phyloP scores from a whole-genome alignment of 139 green algal species.

The Picochlorum sp. region DNA sequence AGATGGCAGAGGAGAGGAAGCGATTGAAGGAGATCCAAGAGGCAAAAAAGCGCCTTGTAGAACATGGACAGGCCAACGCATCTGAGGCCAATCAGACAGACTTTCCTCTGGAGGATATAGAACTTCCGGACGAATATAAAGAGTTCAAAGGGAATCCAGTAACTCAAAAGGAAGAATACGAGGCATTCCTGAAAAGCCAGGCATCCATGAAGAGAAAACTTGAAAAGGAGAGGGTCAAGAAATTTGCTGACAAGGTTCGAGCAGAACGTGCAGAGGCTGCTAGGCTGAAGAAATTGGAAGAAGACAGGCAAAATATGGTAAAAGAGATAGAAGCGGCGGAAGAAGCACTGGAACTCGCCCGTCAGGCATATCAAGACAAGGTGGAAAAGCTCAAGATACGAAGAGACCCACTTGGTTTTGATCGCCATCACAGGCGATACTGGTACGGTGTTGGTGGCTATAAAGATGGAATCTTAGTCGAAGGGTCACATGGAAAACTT shows the following conservation, averaged over 20 bases:
- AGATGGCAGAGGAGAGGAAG: slow-evolving; percentile 34
- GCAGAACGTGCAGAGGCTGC: slow-evolving; percentile 15
- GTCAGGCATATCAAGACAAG: slow-evolving; percentile 29
- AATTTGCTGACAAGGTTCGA: slow-evolving; percentile 29
- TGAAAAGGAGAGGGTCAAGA: slow-evolving; percentile 32
- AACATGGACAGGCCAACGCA: not conserved
- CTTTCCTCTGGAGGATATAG: not conserved
- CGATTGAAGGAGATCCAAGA: slow-evolving; percentile 37
- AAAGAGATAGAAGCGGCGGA: not conserved
- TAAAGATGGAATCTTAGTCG: slow-evolving; percentile 23
- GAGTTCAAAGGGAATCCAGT: slow-evolving; percentile 33
- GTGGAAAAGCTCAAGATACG: slow-evolving; percentile 29
- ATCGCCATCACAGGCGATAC: slow-evolving; percentile 36
- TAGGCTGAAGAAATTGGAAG: slow-evolving; percentile 11
- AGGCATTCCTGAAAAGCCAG: slow-evolving; percentile 39
- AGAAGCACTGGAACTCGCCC: slow-evolving; percentile 17
- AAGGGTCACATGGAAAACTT: slow-evolving; percentile 27
- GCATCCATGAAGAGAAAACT: slow-evolving; percentile 33
- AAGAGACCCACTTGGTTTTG: slow-evolving; percentile 27
- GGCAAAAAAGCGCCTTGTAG: slow-evolving; percentile 1
- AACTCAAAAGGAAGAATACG: slow-evolving; percentile 30
- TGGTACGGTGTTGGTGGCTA: slow-evolving; percentile 40
- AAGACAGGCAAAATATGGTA: not conserved
- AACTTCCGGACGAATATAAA: slow-evolving; percentile 37
- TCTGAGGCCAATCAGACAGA: not conserved